These are phyloP conservation scores for Aspergillus avenaceus DNA, from an alignment of 495 filamentous ascomycete genomes.

Conservation along the genomic window DNA sequence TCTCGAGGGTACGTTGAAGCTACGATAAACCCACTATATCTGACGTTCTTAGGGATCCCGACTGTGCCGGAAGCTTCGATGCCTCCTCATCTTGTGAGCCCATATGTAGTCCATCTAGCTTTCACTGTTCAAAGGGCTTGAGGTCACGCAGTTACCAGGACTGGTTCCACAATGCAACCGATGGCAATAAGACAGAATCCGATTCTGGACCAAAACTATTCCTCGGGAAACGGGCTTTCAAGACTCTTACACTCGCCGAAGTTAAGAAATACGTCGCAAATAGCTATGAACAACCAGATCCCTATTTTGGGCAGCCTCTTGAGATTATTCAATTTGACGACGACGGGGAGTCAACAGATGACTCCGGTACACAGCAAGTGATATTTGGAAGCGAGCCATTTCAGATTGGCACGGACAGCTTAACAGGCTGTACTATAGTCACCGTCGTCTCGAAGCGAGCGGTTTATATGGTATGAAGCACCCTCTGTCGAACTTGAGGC, in stretches of 20 bases:
- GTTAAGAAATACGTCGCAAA: neutral
- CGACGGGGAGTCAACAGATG: neutral
- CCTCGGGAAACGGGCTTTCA: neutral
- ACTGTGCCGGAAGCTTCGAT: neutral
- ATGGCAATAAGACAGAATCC: neutral
- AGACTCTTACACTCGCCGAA: neutral
- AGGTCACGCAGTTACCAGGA: neutral
- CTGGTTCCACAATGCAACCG: neutral
- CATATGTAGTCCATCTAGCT: neutral
- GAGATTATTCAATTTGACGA: neutral
- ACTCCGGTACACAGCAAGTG: neutral
- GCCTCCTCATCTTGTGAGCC: too few species aligned
- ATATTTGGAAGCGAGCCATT: neutral
- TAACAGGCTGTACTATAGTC: neutral
- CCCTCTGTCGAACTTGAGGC: neutral
- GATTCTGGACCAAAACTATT: neutral
- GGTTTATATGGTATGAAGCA: neutral
- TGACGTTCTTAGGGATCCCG: neutral
- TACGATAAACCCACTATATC: neutral
- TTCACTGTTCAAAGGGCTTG: neutral
- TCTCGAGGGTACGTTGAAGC: neutral
- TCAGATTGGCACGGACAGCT: neutral
- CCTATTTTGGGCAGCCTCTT: neutral
- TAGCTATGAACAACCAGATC: neutral
- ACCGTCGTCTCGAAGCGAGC: neutral